Base-by-base conservation (phyloP, 1,284 basidiomycete species). In the Vanrija sp. region DNA sequence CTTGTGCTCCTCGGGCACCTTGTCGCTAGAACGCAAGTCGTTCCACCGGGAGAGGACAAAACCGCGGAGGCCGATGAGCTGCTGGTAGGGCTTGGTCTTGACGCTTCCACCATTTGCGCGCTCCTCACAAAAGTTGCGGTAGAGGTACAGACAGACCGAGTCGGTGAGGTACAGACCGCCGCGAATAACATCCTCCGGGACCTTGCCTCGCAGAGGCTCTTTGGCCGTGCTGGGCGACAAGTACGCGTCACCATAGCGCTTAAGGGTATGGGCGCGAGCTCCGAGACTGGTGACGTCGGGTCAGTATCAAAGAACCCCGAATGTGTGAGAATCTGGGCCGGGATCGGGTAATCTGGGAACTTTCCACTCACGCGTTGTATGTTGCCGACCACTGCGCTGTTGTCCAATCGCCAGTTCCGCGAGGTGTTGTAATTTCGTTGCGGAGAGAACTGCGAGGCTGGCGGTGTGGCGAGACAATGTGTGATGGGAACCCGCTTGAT, bases 91-190 rank as follows among this genome's bases (percentile, higher is more conserved):
- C 23, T 57, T 56, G n/a, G 54, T 45, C 19, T 61, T 56, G 15
- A 68, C 65, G n/a, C 65, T 53, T 6, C 65, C 67, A 6, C 51
- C 54, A 4, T 64, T 66, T 38, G 47, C 26, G 25, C 74, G 70
- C 46, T 82, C 80, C 45, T 80, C 78, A 57, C 77, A 76, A 68
- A 76, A 81, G 62, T 79, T 80, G 21, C 77, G 68, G 59, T 78
- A 80, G 16, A 78, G 69, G 66, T 77, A 82, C 6, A 80, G 69
- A 5, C 81, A 65, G 26, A 79, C 68, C 15, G 80, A 75, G 57
- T 82, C 80, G 28, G 78, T 77, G 49, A 78, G 75, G 58, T 76
- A 73, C 14, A 79, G 64, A 0, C 77, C 62, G 6, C 75, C 76
- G 25, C 76, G 64, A 3, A 78, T 55, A 0, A 55, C 60, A 46